phyloP scores from a whole-genome alignment of 1,139 yeast genomes.

The Diutina rugosa region DNA sequence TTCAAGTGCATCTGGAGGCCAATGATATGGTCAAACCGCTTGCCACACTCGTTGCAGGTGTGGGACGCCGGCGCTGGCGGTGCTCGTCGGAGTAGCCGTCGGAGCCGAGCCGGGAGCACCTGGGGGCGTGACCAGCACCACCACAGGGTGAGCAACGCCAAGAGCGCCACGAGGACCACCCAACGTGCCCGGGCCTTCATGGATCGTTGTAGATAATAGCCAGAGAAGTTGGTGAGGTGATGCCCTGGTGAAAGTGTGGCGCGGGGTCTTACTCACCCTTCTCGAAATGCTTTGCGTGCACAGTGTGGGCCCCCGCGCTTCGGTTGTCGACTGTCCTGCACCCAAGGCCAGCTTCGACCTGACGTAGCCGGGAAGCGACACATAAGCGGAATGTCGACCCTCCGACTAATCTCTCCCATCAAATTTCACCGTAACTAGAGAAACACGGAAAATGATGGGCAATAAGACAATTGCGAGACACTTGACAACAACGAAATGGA shows the following conservation, averaged over 20 bases:
- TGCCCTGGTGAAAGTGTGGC: too few species aligned
- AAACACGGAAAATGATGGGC: too few species aligned
- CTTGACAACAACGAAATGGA: too few species aligned
- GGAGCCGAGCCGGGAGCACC: neutral
- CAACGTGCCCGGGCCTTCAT: neutral
- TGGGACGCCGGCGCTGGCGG: neutral
- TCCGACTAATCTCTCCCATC: too few species aligned
- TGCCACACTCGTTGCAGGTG: neutral
- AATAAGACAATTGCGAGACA: too few species aligned
- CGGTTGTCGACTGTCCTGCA: neutral
- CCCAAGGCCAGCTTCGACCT: neutral
- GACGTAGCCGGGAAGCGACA: neutral
- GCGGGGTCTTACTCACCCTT: too few species aligned
- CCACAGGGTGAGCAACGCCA: neutral
- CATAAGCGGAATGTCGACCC: neutral
- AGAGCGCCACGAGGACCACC: neutral
- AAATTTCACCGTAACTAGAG: too few species aligned
- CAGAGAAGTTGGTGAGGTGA: neutral
- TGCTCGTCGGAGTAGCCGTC: neutral
- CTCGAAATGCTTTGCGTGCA: too few species aligned
- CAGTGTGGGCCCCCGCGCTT: too few species aligned
- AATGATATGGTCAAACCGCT: neutral
- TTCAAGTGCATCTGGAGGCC: neutral
- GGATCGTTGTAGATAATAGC: neutral
- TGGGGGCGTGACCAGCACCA: neutral